phyloP scores from a whole-genome alignment of 208 protist species.

The Strigomonas culicis region DNA sequence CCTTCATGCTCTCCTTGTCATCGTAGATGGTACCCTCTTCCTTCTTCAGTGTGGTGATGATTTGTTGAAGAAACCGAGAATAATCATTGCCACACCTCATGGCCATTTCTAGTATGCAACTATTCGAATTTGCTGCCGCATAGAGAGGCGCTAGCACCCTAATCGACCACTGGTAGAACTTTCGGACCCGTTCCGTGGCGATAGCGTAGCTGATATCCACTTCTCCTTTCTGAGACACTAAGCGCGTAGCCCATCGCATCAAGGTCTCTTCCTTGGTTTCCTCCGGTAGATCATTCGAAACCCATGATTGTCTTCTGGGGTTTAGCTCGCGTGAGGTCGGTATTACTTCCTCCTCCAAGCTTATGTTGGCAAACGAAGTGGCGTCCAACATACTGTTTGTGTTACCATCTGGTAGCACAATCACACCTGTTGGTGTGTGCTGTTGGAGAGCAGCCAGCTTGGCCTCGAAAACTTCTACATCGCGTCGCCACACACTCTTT shows the following conservation, averaged over 20 bases:
- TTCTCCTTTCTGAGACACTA: constrained; percentile 21
- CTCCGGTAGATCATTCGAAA: neutral
- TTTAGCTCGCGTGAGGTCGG: neutral
- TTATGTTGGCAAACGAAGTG: neutral
- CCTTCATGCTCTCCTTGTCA: too few species aligned
- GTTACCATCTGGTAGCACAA: constrained; percentile 10
- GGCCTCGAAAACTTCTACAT: constrained; percentile 50
- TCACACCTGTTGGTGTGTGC: constrained; percentile 16
- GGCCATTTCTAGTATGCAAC: constrained; percentile 30
- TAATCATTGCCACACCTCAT: too few species aligned
- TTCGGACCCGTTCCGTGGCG: constrained; percentile 22
- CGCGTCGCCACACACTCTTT: constrained; percentile 47
- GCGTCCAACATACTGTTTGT: neutral
- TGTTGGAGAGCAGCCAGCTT: constrained; percentile 46
- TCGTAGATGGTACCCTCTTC: too few species aligned
- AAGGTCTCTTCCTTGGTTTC: constrained; percentile 1
- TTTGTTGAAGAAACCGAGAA: too few species aligned
- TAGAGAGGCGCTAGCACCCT: constrained; percentile 29
- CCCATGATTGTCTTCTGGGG: neutral
- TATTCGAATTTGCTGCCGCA: constrained; percentile 16
- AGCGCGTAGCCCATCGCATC: constrained; percentile 23
- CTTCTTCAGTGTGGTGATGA: too few species aligned
- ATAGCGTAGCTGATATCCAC: neutral
- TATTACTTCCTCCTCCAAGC: neutral
- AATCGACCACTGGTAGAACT: constrained; percentile 41